Conservation (phyloP, 139 green algal species). For the Eudorina sp. region DNA sequence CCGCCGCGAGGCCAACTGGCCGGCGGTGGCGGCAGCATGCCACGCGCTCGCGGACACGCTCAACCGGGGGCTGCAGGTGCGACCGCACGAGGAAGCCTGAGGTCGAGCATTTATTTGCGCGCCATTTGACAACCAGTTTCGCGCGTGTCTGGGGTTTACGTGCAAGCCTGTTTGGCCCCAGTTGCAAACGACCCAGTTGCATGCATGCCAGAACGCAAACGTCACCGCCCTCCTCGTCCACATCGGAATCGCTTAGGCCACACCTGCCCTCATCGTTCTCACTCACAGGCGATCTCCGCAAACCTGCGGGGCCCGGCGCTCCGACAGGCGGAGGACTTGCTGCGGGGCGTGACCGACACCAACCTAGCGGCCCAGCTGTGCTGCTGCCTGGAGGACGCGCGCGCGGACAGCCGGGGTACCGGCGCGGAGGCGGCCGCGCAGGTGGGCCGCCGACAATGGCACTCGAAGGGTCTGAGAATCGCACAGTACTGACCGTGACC, state of each 20-base stretch:
- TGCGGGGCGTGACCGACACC: constrained; percentile 36
- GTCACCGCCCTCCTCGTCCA: no score
- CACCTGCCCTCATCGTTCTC: no score
- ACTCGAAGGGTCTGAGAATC: no score
- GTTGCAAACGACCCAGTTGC: no score
- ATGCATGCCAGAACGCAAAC: no score
- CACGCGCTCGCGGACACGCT: constrained; percentile 51
- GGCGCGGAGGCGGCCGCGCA: constrained; percentile 37
- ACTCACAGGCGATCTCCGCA: constrained; percentile 6
- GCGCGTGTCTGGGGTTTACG: no score
- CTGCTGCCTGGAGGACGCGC: constrained; percentile 63
- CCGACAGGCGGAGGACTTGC: constrained; percentile 60
- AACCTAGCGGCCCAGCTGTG: constrained; percentile 63
- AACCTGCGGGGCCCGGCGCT: constrained; percentile 63
- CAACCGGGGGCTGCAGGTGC: constrained; percentile 6
- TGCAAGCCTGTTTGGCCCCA: no score
- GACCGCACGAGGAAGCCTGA: no score
- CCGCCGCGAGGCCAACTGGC: constrained; percentile 33
- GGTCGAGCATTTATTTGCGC: no score
- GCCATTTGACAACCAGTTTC: no score
- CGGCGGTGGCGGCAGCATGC: constrained; percentile 45
- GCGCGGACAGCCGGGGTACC: constrained; percentile 23
- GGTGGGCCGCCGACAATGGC: background rate
- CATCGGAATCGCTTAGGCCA: no score
- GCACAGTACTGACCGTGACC: no score